These are phyloP conservation scores for Chalciporus pseudorubinellus DNA, from an alignment of 768 basidiomycete species.

Conservation along the genomic window DNA sequence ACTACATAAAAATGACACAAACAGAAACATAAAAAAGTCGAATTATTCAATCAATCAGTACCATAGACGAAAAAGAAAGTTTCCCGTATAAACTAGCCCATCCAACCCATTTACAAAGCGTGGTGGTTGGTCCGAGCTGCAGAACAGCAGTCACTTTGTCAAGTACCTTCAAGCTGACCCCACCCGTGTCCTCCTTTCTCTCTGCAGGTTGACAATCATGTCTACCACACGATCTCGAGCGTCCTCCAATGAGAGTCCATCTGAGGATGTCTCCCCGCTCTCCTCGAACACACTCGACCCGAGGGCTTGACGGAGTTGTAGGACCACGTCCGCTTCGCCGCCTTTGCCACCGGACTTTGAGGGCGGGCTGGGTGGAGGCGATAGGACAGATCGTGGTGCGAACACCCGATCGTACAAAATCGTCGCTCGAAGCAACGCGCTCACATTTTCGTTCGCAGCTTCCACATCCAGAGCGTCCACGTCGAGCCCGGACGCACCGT, in stretches of 20 bases:
- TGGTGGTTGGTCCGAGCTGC: neutral
- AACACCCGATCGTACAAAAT: constrained; percentile 64
- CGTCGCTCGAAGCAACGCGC: constrained; percentile 55
- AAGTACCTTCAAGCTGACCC: neutral
- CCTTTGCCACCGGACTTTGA: constrained; percentile 9
- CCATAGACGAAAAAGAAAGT: neutral
- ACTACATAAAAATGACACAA: neutral
- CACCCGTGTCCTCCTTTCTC: constrained; percentile 21
- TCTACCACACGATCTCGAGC: constrained; percentile 77
- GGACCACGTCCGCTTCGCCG: constrained; percentile 33
- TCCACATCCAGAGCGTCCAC: constrained; percentile 32
- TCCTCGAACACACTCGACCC: constrained; percentile 50
- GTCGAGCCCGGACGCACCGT: constrained; percentile 25
- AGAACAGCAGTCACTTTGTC: neutral
- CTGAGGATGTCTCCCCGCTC: constrained; percentile 14
- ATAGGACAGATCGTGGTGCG: constrained; percentile 42
- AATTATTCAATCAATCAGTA: neutral
- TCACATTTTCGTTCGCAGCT: constrained; percentile 45
- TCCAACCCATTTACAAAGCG: too few species aligned
- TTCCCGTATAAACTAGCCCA: neutral
- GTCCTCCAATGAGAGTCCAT: constrained; percentile 56
- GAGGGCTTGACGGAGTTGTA: constrained; percentile 52
- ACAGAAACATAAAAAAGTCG: neutral
- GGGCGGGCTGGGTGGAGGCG: constrained; percentile 61
- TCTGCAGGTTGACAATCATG: constrained; percentile 48